These are phyloP conservation scores for Flammula alnicola DNA, from an alignment of 1,284 basidiomycete genomes.

Conservation along the genomic window DNA sequence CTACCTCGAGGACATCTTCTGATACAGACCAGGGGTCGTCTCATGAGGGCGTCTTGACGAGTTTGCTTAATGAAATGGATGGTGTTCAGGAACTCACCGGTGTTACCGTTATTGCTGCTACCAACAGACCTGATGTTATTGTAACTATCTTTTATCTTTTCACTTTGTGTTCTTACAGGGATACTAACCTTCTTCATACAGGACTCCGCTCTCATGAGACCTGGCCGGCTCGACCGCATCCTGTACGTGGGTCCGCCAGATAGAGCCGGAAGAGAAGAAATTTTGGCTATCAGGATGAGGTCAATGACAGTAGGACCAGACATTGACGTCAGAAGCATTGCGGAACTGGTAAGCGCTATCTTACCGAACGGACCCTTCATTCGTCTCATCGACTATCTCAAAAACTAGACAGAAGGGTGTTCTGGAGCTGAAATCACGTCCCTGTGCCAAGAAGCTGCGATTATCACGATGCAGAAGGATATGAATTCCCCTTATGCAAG, in stretches of 20 bases:
- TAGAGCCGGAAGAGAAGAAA: constrained; percentile 77
- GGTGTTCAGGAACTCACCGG: constrained; percentile 93
- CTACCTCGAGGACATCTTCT: constrained; percentile 72
- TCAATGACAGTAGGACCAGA: constrained; percentile 82
- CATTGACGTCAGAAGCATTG: constrained; percentile 74
- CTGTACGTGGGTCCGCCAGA: constrained; percentile 96
- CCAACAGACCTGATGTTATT: constrained; percentile 93
- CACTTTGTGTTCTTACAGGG: background rate
- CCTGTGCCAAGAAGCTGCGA: constrained; percentile 95
- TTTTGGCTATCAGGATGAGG: constrained; percentile 77
- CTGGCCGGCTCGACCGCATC: constrained; percentile 94
- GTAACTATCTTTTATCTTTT: constrained; percentile 49
- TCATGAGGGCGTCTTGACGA: constrained; percentile 91
- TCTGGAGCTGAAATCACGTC: constrained; percentile 95
- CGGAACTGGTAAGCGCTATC: constrained; percentile 62
- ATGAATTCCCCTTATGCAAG: constrained; percentile 79
- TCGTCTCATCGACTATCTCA: constrained; percentile 4
- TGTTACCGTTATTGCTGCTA: constrained; percentile 95
- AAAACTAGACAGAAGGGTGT: constrained; percentile 83
- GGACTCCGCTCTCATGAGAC: constrained; percentile 95
- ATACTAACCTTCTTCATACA: constrained; percentile 34
- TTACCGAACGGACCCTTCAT: too few species aligned
- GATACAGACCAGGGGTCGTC: constrained; percentile 58
- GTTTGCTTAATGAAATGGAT: constrained; percentile 97
- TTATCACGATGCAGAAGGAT: constrained; percentile 88